A percentile compares a stretch with the other conserved stretches of the same genome.
phyloP scores from a whole-genome alignment of 83 land plant genomes.

The Larix sibirica region DNA sequence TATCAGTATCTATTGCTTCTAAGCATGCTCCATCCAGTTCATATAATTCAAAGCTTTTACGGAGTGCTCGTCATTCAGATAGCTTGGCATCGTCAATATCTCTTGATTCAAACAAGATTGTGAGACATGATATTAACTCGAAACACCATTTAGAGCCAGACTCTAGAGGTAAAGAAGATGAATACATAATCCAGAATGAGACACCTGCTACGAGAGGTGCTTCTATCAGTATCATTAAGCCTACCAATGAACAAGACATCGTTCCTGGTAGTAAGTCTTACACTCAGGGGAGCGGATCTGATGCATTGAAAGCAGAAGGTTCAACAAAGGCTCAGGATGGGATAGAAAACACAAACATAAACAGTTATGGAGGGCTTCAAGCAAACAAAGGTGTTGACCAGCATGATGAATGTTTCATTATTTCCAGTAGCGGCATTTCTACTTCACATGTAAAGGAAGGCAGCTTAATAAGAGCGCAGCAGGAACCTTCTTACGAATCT shows the following conservation, averaged over 20 bases:
- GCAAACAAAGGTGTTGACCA: background rate
- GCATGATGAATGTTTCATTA: background rate
- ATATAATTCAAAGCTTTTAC: background rate
- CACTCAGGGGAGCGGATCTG: background rate
- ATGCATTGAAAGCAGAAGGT: background rate
- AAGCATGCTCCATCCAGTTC: background rate
- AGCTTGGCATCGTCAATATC: background rate
- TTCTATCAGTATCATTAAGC: background rate
- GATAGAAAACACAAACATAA: background rate
- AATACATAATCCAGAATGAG: background rate
- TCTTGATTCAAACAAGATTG: background rate
- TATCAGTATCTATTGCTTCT: background rate
- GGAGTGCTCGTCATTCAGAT: background rate
- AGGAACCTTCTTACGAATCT: background rate
- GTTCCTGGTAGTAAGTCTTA: background rate
- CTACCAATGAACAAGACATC: background rate
- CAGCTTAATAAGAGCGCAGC: background rate
- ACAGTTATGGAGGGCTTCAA: background rate
- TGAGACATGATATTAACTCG: background rate
- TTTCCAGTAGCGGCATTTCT: conserved; percentile 4
- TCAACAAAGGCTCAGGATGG: background rate
- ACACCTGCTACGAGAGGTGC: no score
- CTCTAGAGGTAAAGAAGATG: background rate
- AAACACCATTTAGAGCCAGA: background rate
- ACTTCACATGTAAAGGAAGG: conserved; percentile 3